A percentile compares a stretch with the other conserved stretches of the same genome.
phyloP scores from a whole-genome alignment of 129 eudicot species.

The Centella asiatica region DNA sequence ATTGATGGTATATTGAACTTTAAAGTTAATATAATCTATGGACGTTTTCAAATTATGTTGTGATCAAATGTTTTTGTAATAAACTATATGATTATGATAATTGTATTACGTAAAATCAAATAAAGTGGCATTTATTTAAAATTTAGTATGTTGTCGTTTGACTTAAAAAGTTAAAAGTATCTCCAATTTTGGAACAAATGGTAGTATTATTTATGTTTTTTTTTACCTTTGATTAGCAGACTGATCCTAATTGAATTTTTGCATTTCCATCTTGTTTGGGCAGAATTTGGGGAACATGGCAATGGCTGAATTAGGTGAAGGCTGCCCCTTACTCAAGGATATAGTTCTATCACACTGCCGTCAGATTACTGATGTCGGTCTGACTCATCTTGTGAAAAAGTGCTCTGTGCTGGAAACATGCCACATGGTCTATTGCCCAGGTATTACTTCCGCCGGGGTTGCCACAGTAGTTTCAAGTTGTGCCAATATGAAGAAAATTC shows the following conservation, averaged over 20 bases:
- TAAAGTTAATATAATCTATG: too few species aligned
- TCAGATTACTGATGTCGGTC: conserved; percentile 67
- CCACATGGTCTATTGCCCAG: conserved; percentile 88
- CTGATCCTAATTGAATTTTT: neutral
- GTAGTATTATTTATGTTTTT: too few species aligned
- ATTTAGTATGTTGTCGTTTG: too few species aligned
- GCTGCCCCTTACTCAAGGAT: conserved; percentile 67
- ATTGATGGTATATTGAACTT: too few species aligned
- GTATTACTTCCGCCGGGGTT: conserved; percentile 70
- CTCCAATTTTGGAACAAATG: too few species aligned
- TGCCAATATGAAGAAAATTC: conserved; percentile 60
- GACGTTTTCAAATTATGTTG: too few species aligned
- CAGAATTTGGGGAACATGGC: conserved; percentile 75
- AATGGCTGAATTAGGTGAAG: conserved; percentile 68
- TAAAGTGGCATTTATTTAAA: too few species aligned
- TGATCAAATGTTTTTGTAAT: too few species aligned
- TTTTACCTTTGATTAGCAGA: too few species aligned
- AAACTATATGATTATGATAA: too few species aligned
- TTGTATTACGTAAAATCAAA: too few species aligned
- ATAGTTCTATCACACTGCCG: conserved; percentile 87
- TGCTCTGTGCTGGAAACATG: conserved; percentile 63
- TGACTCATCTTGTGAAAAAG: conserved; percentile 42
- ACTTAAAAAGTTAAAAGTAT: too few species aligned
- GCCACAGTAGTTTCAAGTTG: conserved; percentile 71
- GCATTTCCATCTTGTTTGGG: neutral